phyloP scores from a whole-genome alignment of 257 asterid species.

The Gentiana macrophylla region DNA sequence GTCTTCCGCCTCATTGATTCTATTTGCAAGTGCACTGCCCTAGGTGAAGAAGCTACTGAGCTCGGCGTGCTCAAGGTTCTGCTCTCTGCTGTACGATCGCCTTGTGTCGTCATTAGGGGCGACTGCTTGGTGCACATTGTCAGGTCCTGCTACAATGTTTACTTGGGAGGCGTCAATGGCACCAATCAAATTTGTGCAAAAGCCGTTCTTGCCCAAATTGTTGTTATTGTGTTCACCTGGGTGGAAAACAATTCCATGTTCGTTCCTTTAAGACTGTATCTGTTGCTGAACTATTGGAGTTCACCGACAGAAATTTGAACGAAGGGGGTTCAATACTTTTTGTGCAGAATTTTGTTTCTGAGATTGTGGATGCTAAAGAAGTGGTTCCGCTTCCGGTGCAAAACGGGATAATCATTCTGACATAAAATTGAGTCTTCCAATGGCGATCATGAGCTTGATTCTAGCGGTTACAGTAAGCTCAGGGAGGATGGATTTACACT shows the following conservation, averaged over 20 bases:
- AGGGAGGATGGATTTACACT: constrained; percentile 87
- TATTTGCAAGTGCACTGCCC: constrained; percentile 62
- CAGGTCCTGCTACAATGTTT: constrained; percentile 90
- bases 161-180: constrained; percentile 84
- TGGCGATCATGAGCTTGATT: constrained; percentile 27
- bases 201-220: constrained; percentile 93
- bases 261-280: constrained; percentile 51
- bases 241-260: constrained; percentile 59
- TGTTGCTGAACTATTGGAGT: constrained; percentile 73
- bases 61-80: constrained; percentile 69
- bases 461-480: constrained; percentile 54
- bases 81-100: constrained; percentile 78
- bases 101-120: constrained; percentile 56
- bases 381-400: constrained; percentile 25
- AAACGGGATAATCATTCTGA: constrained; percentile 5
- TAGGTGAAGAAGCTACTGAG: constrained; percentile 71
- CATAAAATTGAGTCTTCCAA: constrained; percentile 19
- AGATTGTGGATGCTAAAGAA: constrained; percentile 68
- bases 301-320: constrained; percentile 81
- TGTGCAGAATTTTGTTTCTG: constrained; percentile 68
- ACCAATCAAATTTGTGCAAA: constrained; percentile 99
- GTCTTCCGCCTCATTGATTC: constrained; percentile 62
- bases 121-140: constrained; percentile 75
- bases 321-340: constrained; percentile 88
- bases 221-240: constrained; percentile 79